Conservation (phyloP, 2,329 filamentous ascomycete genomes). For the Leptosphaerulina australis region DNA sequence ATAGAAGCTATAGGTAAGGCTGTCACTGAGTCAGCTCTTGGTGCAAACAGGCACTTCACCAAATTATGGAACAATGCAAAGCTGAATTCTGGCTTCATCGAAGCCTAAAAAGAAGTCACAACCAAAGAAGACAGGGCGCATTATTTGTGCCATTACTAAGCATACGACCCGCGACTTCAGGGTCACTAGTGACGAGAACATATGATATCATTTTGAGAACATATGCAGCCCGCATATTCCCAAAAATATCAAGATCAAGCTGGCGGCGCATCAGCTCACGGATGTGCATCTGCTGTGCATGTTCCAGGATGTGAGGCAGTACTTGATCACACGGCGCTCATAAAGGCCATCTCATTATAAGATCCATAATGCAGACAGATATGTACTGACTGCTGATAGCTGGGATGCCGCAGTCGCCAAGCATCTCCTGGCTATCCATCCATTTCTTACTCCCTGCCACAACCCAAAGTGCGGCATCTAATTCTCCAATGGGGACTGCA, state of each 20-base stretch:
- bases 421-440: slow-evolving; percentile 19
- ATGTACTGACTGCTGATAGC: slow-evolving; percentile 18
- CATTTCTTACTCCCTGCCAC: slow-evolving; percentile 28
- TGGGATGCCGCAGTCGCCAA: slow-evolving; percentile 29
- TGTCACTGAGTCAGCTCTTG: background rate
- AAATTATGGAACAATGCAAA: slow-evolving; percentile 5
- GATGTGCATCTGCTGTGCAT: slow-evolving; percentile 25
- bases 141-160: slow-evolving; percentile 24
- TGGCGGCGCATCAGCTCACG: slow-evolving; percentile 18
- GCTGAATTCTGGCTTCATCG: background rate
- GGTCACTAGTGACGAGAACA: background rate
- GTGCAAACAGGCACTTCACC: slow-evolving; percentile 8
- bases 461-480: slow-evolving; percentile 26
- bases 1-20: background rate
- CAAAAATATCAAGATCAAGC: slow-evolving; percentile 28
- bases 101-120: slow-evolving; percentile 17
- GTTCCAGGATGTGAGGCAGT: slow-evolving; percentile 20
- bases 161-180: slow-evolving; percentile 20
- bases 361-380: background rate
- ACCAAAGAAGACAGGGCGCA: slow-evolving; percentile 25
- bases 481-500: slow-evolving; percentile 35
- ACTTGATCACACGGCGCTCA: slow-evolving; percentile 18
- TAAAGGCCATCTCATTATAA: slow-evolving; percentile 8
- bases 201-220: slow-evolving; percentile 29
- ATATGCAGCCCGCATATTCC: slow-evolving; percentile 30